Evolutionary conservation across 2,329 filamentous ascomycete genomes (phyloP).

Genomic region (Ophiostoma angusticollis): DNA sequence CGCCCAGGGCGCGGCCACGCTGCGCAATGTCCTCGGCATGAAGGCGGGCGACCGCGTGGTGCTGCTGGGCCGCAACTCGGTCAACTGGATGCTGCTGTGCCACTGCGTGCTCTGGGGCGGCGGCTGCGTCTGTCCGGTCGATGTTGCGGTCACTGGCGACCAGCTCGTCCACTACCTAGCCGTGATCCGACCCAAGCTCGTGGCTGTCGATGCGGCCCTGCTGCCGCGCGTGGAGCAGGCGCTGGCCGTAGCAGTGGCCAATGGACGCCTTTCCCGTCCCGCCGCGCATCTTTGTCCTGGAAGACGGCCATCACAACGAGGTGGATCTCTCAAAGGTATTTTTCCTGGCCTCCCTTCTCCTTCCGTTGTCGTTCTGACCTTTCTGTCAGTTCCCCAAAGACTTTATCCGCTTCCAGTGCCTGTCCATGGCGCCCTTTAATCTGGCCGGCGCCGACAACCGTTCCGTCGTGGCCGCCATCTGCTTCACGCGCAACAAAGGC

Average conservation of each 20-base stretch:
- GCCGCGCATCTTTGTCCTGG: slow-evolving; percentile 1
- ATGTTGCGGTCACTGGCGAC: slow-evolving; percentile 1
- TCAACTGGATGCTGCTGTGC: slow-evolving; percentile 9
- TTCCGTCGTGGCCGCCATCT: slow-evolving; percentile 15
- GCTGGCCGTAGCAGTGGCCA: too few species aligned
- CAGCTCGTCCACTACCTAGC: slow-evolving; percentile 4
- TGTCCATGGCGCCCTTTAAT: slow-evolving; percentile 1
- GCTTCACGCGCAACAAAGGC: slow-evolving; percentile 37
- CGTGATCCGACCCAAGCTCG: not conserved
- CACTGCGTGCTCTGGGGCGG: slow-evolving; percentile 6
- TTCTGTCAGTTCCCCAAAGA: slow-evolving; percentile 1
- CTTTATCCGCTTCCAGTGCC: slow-evolving; percentile 6
- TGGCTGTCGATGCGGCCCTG: slow-evolving; percentile 6
- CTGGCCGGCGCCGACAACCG: slow-evolving; percentile 3
- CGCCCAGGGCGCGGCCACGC: slow-evolving; percentile 3
- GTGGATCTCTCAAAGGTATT: not conserved
- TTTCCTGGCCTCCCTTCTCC: not conserved
- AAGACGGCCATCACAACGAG: slow-evolving; percentile 1
- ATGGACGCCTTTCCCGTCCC: not conserved
- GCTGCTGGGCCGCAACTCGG: slow-evolving; percentile 5
- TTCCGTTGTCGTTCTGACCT: not conserved
- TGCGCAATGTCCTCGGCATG: not conserved
- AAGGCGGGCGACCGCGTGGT: slow-evolving; percentile 2
- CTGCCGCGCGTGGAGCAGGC: slow-evolving; percentile 1
- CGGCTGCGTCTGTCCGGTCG: slow-evolving; percentile 2